Percentiles rank a stretch among this genome's conserved stretches.
Evolutionary conservation across 129 eudicot species (phyloP).

Genomic region (Ambrosia trifida): DNA sequence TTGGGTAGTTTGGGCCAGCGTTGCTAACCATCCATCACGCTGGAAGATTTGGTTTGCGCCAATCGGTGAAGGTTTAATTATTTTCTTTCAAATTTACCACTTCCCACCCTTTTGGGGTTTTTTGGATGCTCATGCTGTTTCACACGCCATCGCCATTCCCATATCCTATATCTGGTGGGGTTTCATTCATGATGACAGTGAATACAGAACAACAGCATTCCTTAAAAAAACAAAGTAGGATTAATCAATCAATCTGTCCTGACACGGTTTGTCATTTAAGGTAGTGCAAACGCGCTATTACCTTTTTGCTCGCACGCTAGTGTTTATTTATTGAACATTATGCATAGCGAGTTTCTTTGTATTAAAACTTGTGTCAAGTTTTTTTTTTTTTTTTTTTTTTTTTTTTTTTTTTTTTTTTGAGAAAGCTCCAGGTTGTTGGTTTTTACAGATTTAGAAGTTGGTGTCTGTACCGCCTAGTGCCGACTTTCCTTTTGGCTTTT

Average conservation of each 20-base stretch:
- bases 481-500: constrained; percentile 39
- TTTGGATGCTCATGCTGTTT: constrained; percentile 79
- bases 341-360: constrained; percentile 48
- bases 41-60: constrained; percentile 72
- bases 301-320: constrained; percentile 50
- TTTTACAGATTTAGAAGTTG: constrained; percentile 41
- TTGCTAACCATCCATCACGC: constrained; percentile 68
- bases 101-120: constrained; percentile 80
- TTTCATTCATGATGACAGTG: constrained; percentile 81
- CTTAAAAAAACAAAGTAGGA: constrained; percentile 66
- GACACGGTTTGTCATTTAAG: constrained; percentile 5
- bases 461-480: constrained; percentile 43
- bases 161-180: constrained; percentile 85
- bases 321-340: constrained; percentile 39
- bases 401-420: constrained; percentile 9
- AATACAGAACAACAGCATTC: constrained; percentile 57
- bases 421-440: constrained; percentile 45
- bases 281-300: constrained; percentile 7
- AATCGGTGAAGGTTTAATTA: constrained; percentile 56
- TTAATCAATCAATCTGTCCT: not conserved
- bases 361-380: constrained; percentile 33
- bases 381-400: constrained; percentile 6
- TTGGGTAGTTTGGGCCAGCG: constrained; percentile 82
- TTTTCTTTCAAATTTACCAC: constrained; percentile 64
- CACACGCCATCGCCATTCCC: constrained; percentile 82